These are phyloP conservation scores for Psilocybe azurescens DNA, from an alignment of 768 basidiomycete species.

Conservation along the genomic window DNA sequence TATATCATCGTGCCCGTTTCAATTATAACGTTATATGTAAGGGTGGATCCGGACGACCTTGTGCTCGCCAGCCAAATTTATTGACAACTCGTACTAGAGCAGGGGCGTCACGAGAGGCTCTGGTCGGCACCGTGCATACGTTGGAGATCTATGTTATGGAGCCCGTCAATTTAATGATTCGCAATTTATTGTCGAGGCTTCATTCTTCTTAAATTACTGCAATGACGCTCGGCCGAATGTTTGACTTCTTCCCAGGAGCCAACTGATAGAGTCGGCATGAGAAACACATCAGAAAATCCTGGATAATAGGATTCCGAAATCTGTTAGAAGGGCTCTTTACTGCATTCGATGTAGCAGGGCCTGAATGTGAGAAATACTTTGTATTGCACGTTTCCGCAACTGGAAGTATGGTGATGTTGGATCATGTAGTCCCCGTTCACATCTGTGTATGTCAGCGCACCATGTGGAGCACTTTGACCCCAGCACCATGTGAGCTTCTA, in stretches of 20 bases:
- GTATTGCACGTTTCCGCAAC: slow-evolving; percentile 6
- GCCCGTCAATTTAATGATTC: too few relatives aligned
- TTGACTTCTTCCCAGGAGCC: too few relatives aligned
- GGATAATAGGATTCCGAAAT: slow-evolving; percentile 4
- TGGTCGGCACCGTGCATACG: too few relatives aligned
- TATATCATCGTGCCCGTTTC: slow-evolving; percentile 4
- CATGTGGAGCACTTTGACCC: slow-evolving; percentile 20
- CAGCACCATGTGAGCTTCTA: slow-evolving; percentile 22
- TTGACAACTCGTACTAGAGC: too few relatives aligned
- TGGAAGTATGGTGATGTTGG: slow-evolving; percentile 10
- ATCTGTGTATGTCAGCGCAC: slow-evolving; percentile 15
- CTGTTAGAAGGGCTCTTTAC: background rate
- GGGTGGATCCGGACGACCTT: slow-evolving; percentile 1
- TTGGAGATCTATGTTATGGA: too few relatives aligned
- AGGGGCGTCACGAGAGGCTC: too few relatives aligned
- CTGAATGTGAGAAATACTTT: slow-evolving; percentile 5
- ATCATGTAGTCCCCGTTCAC: slow-evolving; percentile 4
- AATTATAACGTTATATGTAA: background rate
- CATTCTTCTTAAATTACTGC: too few relatives aligned
- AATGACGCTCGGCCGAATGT: too few relatives aligned
- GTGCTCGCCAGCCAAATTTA: background rate
- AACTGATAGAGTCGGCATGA: too few relatives aligned
- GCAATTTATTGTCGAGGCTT: too few relatives aligned
- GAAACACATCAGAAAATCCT: background rate
- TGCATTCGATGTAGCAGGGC: slow-evolving; percentile 1